phyloP scores from a whole-genome alignment of 257 asterid genomes.

The Forsythia viridissima region DNA sequence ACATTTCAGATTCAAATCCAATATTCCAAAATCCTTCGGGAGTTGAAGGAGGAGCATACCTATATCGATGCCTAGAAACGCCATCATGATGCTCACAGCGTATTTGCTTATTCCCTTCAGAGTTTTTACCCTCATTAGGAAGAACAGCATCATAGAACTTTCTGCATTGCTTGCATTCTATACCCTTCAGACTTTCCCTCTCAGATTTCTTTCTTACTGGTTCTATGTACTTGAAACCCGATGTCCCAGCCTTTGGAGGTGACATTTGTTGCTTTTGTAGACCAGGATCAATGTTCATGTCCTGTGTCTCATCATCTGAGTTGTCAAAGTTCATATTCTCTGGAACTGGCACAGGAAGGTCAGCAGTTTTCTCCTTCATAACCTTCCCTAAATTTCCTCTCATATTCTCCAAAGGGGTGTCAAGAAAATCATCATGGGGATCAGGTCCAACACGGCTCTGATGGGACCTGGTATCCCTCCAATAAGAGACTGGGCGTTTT shows the following conservation, averaged over 20 bases:
- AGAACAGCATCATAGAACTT: constrained; percentile 92
- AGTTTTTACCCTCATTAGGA: constrained; percentile 46
- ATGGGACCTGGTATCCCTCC: constrained; percentile 95
- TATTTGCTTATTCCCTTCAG: constrained; percentile 37
- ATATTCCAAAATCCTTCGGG: constrained; percentile 99
- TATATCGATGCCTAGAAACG: constrained; percentile 93
- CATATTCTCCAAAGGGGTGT: constrained; percentile 79
- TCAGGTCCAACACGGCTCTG: constrained; percentile 84
- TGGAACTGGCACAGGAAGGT: constrained; percentile 30
- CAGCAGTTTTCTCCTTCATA: constrained; percentile 37
- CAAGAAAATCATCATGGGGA: constrained; percentile 89
- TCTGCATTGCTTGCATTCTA: constrained; percentile 95
- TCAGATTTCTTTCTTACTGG: constrained; percentile 81
- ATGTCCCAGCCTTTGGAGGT: constrained; percentile 42
- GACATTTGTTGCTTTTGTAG: constrained; percentile 41
- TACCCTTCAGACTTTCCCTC: constrained; percentile 79
- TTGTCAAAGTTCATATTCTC: constrained; percentile 32
- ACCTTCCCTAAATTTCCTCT: constrained; percentile 53
- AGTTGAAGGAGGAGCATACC: constrained; percentile 90
- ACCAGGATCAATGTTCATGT: constrained; percentile 46
- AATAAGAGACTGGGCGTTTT: constrained; percentile 76
- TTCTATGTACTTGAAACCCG: constrained; percentile 75
- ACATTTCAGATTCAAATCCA: constrained; percentile 91
- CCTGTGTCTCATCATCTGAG: constrained; percentile 78
- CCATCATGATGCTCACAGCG: constrained; percentile 96